phyloP scores from a whole-genome alignment of 768 basidiomycete genomes.

The Exsudoporus frostii region DNA sequence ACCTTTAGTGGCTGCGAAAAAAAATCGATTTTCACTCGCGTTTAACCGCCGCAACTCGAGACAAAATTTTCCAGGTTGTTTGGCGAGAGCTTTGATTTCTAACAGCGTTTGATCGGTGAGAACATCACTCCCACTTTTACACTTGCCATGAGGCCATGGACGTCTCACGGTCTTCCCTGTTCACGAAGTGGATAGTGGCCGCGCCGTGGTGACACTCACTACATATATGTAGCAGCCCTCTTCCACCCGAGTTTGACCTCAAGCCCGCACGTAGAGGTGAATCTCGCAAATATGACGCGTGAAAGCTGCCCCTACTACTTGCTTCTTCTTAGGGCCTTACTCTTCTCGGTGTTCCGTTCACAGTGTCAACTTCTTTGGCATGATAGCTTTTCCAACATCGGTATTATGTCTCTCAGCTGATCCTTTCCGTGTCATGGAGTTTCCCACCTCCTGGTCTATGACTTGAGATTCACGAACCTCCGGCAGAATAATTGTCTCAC shows the following conservation, averaged over 20 bases:
- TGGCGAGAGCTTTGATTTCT: no score
- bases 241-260: no score
- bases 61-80: no score
- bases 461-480: neutral
- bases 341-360: neutral
- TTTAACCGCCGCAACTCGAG: neutral
- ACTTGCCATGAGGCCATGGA: neutral
- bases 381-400: neutral
- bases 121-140: neutral
- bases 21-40: neutral
- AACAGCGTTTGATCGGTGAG: neutral
- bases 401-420: neutral
- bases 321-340: no score
- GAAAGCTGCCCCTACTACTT: neutral
- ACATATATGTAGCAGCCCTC: neutral
- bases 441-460: neutral
- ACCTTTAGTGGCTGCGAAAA: no score
- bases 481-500: no score
- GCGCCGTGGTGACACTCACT: no score
- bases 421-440: neutral
- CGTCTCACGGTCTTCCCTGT: neutral
- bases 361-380: neutral
- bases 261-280: neutral
- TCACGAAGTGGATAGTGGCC: no score
- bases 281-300: neutral